A percentile compares a stretch with the other conserved stretches of the same genome.
Conservation (phyloP, 1,139 yeast species). For the Pneumocystis murina region DNA sequence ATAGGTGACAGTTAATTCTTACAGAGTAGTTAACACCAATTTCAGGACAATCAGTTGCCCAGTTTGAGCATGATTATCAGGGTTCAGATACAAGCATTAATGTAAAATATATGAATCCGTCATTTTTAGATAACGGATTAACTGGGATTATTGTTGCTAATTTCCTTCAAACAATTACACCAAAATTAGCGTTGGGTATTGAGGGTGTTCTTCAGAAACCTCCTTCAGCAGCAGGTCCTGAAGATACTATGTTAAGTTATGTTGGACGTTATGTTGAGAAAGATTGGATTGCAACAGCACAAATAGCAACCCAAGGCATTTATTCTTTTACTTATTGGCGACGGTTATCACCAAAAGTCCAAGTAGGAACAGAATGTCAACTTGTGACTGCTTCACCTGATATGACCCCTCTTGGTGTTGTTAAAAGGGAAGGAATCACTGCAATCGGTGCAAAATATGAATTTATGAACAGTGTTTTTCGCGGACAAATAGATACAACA, state of each 20-base stretch:
- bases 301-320: constrained; percentile 85
- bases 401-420: constrained; percentile 65
- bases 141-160: constrained; percentile 90
- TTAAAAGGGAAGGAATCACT: constrained; percentile 86
- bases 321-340: constrained; percentile 86
- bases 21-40: not conserved
- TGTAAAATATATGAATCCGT: constrained; percentile 83
- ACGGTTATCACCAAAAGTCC: constrained; percentile 79
- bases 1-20: not conserved
- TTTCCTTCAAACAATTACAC: constrained; percentile 73
- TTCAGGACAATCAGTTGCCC: constrained; percentile 85
- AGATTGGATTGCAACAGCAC: constrained; percentile 89
- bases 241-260: constrained; percentile 83
- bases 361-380: constrained; percentile 92
- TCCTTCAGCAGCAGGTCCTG: constrained; percentile 55
- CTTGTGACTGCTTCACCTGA: constrained; percentile 56
- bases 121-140: constrained; percentile 52
- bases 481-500: constrained; percentile 83
- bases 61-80: constrained; percentile 89
- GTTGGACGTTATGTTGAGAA: constrained; percentile 80
- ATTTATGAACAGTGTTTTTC: constrained; percentile 88
- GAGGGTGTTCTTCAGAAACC: constrained; percentile 79
- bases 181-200: constrained; percentile 73
- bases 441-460: constrained; percentile 95
- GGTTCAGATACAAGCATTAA: constrained; percentile 79